phyloP scores from a whole-genome alignment of 768 basidiomycete species.

The Auricularia auricula-judae region DNA sequence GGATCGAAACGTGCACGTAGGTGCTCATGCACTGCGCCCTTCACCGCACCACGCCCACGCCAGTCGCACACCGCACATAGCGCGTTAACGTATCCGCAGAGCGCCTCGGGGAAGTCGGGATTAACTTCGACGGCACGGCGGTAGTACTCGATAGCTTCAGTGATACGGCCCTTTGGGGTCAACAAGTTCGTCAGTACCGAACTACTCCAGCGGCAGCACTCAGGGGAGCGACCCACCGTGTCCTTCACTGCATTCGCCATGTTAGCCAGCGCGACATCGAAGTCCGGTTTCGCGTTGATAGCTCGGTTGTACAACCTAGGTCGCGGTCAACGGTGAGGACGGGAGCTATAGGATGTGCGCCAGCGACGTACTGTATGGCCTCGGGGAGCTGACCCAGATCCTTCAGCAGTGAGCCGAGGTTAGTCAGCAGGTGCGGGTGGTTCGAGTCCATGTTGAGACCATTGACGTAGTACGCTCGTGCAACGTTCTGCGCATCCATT shows the following conservation, averaged over 20 bases:
- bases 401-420: conserved; percentile 39
- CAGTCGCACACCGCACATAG: conserved; percentile 37
- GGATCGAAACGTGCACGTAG: conserved; percentile 2
- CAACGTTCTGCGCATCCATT: conserved; percentile 25
- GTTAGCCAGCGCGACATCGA: conserved; percentile 41
- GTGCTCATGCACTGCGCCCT: conserved; percentile 18
- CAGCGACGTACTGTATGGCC: conserved; percentile 28
- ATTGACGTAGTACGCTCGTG: conserved; percentile 32
- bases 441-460: conserved; percentile 33
- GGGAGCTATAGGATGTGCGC: background rate
- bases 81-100: conserved; percentile 37
- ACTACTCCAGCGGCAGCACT: no score
- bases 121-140: conserved; percentile 31
- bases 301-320: conserved; percentile 30
- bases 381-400: conserved; percentile 31
- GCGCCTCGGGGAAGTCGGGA: conserved; percentile 34
- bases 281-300: conserved; percentile 30
- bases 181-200: no score
- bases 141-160: conserved; percentile 37
- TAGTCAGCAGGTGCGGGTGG: conserved; percentile 40
- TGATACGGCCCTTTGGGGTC: conserved; percentile 23
- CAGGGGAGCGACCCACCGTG: conserved; percentile 18
- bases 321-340: background rate
- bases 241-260: conserved; percentile 42
- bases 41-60: conserved; percentile 22